A percentile compares a stretch with the other conserved stretches of the same genome.
These are phyloP conservation scores for Salvia splendens DNA, from an alignment of 257 asterid genomes.

Conservation along the genomic window DNA sequence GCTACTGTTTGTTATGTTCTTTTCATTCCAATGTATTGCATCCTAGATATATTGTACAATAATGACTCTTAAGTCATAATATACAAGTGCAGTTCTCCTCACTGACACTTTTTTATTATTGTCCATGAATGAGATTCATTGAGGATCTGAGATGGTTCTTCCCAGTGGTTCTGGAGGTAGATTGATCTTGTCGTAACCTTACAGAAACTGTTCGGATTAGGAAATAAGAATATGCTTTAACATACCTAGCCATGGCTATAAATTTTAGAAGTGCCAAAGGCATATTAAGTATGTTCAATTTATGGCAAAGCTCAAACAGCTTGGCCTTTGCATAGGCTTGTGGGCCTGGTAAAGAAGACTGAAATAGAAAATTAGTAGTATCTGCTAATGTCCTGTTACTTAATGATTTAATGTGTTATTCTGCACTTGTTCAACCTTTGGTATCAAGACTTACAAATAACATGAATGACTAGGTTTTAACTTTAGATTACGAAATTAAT, in stretches of 20 bases:
- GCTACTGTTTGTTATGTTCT: no score
- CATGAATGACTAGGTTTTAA: slow-evolving; percentile 1
- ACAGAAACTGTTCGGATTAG: slow-evolving; percentile 25
- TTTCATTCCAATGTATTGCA: neutral
- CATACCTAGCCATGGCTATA: neutral
- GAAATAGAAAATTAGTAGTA: slow-evolving; percentile 4
- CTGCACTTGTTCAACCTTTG: slow-evolving; percentile 17
- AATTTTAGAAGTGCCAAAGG: slow-evolving; percentile 1
- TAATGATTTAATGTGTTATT: neutral
- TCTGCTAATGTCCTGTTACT: slow-evolving; percentile 11
- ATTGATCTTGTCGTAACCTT: slow-evolving; percentile 26
- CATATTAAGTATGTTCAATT: slow-evolving; percentile 16
- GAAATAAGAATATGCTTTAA: slow-evolving; percentile 18
- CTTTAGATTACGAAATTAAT: neutral
- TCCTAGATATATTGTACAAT: slow-evolving; percentile 9
- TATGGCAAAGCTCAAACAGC: slow-evolving; percentile 30
- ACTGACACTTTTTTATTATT: slow-evolving; percentile 4
- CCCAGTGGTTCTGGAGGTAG: slow-evolving; percentile 28
- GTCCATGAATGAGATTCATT: slow-evolving; percentile 23
- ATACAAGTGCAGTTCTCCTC: neutral
- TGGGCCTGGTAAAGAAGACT: slow-evolving; percentile 29
- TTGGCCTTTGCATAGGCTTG: slow-evolving; percentile 24
- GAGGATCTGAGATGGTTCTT: slow-evolving; percentile 40
- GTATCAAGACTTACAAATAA: neutral
- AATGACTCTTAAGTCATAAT: slow-evolving; percentile 1